Percentiles rank a stretch among this genome's conserved stretches.
These are phyloP conservation scores for Castanea sativa DNA, from an alignment of 306 rosid genomes.

Conservation along the genomic window DNA sequence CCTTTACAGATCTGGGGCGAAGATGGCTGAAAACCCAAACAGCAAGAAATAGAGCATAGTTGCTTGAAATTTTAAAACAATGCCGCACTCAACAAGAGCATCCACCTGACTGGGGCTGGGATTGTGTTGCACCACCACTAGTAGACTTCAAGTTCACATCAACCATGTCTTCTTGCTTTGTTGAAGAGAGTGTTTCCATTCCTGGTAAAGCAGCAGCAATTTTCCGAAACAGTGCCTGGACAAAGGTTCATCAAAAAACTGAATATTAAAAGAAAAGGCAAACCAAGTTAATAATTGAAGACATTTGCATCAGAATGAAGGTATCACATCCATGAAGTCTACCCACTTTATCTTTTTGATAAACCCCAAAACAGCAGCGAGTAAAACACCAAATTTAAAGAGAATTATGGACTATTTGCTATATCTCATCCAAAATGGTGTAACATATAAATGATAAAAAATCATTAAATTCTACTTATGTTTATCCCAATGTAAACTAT, in stretches of 20 bases:
- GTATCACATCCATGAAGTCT: neutral
- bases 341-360: neutral
- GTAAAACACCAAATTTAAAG: neutral
- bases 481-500: neutral
- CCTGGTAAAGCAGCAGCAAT: slow-evolving; percentile 56
- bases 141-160: slow-evolving; percentile 47
- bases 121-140: slow-evolving; percentile 11
- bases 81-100: slow-evolving; percentile 37
- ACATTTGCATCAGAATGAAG: neutral
- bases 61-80: slow-evolving; percentile 15
- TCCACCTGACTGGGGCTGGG: slow-evolving; percentile 38
- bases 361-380: neutral
- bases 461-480: neutral
- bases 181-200: slow-evolving; percentile 44
- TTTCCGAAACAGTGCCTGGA: slow-evolving; percentile 45
- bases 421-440: neutral
- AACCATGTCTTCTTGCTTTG: slow-evolving; percentile 51
- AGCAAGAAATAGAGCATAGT: slow-evolving; percentile 14
- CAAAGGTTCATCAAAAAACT: slow-evolving; percentile 20
- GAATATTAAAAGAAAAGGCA: slow-evolving; percentile 1
- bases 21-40: slow-evolving; percentile 20
- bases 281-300: neutral
- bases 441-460: neutral
- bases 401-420: neutral
- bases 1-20: slow-evolving; percentile 34